Evolutionary conservation across 805 yeast species (phyloP), one percentile per base, ranked within the genome.

Genomic region (Huiozyma sinensis): DNA sequence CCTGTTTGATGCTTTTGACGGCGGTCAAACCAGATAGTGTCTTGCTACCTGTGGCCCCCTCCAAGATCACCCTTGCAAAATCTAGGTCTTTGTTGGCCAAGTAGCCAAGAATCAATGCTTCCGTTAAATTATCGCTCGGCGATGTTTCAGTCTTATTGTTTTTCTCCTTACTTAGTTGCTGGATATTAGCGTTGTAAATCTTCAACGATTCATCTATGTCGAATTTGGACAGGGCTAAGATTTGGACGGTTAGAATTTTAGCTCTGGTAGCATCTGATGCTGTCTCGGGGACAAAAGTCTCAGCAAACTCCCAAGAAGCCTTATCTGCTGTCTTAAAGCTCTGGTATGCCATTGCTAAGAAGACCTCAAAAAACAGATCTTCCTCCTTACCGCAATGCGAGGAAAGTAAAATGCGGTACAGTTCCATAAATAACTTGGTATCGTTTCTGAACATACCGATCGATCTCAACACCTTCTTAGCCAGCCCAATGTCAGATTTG

Each of bases 51-150:
- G 65, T 51, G 0, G 76, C 73, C 49, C 73, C 74, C 37, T 75
- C 78, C 47, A 68, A 64, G 9, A 76, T 55, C 37, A 75, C 68
- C 43, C 67, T 63, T 0, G 81, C 79, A 57, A 77, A 76, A 47
- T 73, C 76, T 37, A 80, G 58, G 54, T 77, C 81, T 37, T 66
- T 61, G 34, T 67, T 64, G 17, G 67, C 65, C 33, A 77, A 55
- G 44, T 56, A 65, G 0, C 72, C 68, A 11, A 72, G 48, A 29
- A 76, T 57, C 34, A 77, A 52, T 2, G 77, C 58, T 48, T 77
- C 77, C 1, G 76, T 69, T 27, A 76, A 49, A 5, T 61, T 44
- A 1, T 76, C 76, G 11, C 69, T 55, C 2, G 68, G 65, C 0
- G 79, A 72, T 6, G 52, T 36, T n/a, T 48, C 40, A 1, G 50